These are phyloP conservation scores for Sordariomycetes sp. DNA, from an alignment of 2,329 filamentous ascomycete genomes.

Conservation along the genomic window DNA sequence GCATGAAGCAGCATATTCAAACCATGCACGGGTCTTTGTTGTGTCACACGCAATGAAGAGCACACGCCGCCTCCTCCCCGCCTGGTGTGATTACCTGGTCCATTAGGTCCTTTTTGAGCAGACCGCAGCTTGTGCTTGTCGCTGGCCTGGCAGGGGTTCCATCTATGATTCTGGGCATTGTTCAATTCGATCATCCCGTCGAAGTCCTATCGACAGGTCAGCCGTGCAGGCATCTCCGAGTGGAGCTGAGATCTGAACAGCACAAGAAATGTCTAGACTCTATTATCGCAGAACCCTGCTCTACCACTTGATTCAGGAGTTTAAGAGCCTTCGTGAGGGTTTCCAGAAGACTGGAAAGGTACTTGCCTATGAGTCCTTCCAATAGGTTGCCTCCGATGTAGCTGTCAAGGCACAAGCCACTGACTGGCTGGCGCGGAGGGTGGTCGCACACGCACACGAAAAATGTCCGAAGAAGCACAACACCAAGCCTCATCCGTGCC, in stretches of 20 bases:
- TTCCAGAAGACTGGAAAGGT: background rate
- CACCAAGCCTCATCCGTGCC: constrained; percentile 8
- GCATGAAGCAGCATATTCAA: constrained; percentile 1
- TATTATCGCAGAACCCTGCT: background rate
- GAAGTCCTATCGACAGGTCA: too few species aligned
- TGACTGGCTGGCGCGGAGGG: too few species aligned
- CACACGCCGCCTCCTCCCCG: constrained; percentile 6
- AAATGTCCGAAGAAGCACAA: constrained; percentile 28
- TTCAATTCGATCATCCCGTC: too few species aligned
- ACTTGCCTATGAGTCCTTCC: background rate
- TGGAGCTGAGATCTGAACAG: too few species aligned
- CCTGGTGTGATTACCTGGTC: too few species aligned
- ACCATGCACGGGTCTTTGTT: background rate
- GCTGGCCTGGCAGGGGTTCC: too few species aligned
- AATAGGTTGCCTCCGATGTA: background rate
- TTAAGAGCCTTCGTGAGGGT: background rate
- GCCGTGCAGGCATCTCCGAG: too few species aligned
- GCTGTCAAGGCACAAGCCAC: too few species aligned
- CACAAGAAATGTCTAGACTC: background rate
- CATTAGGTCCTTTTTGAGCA: too few species aligned
- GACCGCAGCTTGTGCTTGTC: too few species aligned
- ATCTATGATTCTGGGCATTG: too few species aligned
- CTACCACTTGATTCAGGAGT: background rate
- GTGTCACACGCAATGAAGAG: constrained; percentile 2
- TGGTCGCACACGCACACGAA: constrained; percentile 28